A percentile compares a stretch with the other conserved stretches of the same genome.
These are phyloP conservation scores for Ogataea trehalophila DNA, from an alignment of 805 yeast genomes.

Conservation along the genomic window DNA sequence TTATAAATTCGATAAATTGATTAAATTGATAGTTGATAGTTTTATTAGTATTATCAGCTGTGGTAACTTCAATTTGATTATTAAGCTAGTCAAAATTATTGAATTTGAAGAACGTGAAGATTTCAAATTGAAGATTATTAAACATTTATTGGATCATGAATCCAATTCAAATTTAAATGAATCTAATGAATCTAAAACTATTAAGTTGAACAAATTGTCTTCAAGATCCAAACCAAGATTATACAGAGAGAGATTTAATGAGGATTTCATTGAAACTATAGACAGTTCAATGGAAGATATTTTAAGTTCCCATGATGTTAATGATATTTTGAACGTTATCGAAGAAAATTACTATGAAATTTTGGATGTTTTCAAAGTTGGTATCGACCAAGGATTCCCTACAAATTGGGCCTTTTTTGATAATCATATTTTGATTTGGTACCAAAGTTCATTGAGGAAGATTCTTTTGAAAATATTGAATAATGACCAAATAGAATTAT, in stretches of 20 bases:
- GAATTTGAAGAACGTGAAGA: slow-evolving; percentile 82
- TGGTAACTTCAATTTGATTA: slow-evolving; percentile 62
- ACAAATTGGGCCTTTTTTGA: slow-evolving; percentile 64
- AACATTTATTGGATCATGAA: slow-evolving; percentile 8
- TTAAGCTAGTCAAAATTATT: slow-evolving; percentile 68
- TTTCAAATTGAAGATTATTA: slow-evolving; percentile 35
- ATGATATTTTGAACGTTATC: slow-evolving; percentile 55
- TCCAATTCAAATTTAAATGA: slow-evolving; percentile 6
- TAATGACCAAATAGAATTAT: slow-evolving; percentile 38
- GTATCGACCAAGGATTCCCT: slow-evolving; percentile 60
- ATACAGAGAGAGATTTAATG: slow-evolving; percentile 57
- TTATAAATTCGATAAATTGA: slow-evolving; percentile 56
- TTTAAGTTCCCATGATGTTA: slow-evolving; percentile 46
- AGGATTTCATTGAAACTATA: slow-evolving; percentile 54
- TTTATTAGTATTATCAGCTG: slow-evolving; percentile 63
- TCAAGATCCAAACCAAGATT: slow-evolving; percentile 47
- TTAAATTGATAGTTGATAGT: slow-evolving; percentile 61
- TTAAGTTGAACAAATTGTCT: slow-evolving; percentile 30
- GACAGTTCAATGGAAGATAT: slow-evolving; percentile 65
- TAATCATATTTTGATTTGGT: slow-evolving; percentile 52
- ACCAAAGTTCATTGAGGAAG: slow-evolving; percentile 60
- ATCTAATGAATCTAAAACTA: slow-evolving; percentile 7
- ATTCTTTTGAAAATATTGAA: slow-evolving; percentile 58
- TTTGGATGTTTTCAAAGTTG: slow-evolving; percentile 56
- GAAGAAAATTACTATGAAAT: slow-evolving; percentile 80